Evolutionary conservation across 139 green algal genomes (phyloP).

Genomic region (Chlorella sp.): DNA sequence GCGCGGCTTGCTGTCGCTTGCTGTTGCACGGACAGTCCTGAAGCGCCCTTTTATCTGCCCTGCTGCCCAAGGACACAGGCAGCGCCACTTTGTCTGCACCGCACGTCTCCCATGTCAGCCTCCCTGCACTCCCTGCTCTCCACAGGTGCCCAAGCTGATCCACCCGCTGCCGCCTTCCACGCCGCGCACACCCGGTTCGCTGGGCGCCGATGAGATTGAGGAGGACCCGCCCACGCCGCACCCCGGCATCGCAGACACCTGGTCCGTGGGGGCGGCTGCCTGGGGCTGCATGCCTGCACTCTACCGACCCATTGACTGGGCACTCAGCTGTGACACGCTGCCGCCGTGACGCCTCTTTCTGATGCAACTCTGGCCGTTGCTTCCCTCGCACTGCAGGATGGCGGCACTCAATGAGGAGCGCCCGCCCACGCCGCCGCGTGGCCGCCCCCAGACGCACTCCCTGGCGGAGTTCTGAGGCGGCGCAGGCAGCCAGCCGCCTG

Average conservation of each 20-base stretch:
- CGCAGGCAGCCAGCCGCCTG: neutral
- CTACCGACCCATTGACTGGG: too few species aligned
- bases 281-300: too few species aligned
- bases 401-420: slow-evolving; percentile 90
- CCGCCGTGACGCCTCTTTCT: too few species aligned
- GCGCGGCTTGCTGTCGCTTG: slow-evolving; percentile 44
- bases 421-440: slow-evolving; percentile 90
- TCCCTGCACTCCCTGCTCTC: too few species aligned
- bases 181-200: slow-evolving; percentile 67
- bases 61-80: too few species aligned
- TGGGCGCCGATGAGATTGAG: slow-evolving; percentile 49
- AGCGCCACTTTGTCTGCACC: too few species aligned
- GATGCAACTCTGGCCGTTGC: slow-evolving; percentile 34
- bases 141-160: slow-evolving; percentile 93
- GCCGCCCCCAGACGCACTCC: slow-evolving; percentile 54
- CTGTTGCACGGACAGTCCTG: slow-evolving; percentile 92
- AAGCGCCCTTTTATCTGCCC: too few species aligned
- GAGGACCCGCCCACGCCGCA: slow-evolving; percentile 70
- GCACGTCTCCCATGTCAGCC: too few species aligned
- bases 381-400: slow-evolving; percentile 57
- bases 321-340: too few species aligned
- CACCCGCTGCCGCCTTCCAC: slow-evolving; percentile 95
- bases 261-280: too few species aligned
- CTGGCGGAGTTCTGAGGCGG: slow-evolving; percentile 38
- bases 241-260: slow-evolving; percentile 52